A percentile compares a stretch with the other conserved stretches of the same genome.
Conservation (phyloP, 2,329 filamentous ascomycete genomes). For the Fusarium neocosmosporiellum region DNA sequence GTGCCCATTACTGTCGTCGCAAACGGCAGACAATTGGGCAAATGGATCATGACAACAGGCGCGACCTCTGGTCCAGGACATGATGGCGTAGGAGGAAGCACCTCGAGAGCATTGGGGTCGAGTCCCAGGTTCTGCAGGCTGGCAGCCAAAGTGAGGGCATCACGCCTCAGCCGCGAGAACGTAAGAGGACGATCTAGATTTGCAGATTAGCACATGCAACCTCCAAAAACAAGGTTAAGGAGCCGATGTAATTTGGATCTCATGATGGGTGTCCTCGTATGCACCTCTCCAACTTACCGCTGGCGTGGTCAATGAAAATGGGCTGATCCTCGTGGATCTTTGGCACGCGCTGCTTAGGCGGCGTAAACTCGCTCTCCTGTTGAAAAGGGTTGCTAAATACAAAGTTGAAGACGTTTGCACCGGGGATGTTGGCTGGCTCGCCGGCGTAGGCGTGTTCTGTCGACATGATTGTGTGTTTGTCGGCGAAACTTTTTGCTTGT, state of each 20-base stretch:
- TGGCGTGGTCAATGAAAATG: conserved; percentile 55
- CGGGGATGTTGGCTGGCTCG: conserved; percentile 30
- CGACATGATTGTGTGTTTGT: conserved; percentile 22
- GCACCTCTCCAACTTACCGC: conserved; percentile 43
- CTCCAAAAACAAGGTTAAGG: not conserved
- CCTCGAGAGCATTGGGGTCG: conserved; percentile 47
- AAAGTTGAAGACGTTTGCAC: conserved; percentile 51
- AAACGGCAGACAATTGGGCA: conserved; percentile 56
- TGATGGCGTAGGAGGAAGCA: conserved; percentile 53
- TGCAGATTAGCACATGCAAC: not conserved
- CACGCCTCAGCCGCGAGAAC: conserved; percentile 46
- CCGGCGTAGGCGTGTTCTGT: conserved; percentile 31
- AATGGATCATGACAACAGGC: conserved; percentile 55
- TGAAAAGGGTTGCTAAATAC: conserved; percentile 52
- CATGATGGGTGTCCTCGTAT: not conserved
- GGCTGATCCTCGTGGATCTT: conserved; percentile 47
- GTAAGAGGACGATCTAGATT: conserved; percentile 51
- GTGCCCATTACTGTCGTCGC: conserved; percentile 50
- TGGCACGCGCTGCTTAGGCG: conserved; percentile 45
- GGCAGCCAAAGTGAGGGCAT: conserved; percentile 51
- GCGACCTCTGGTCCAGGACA: conserved; percentile 53
- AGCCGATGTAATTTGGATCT: not conserved
- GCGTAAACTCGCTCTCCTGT: conserved; percentile 43
- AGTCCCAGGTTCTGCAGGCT: conserved; percentile 51
- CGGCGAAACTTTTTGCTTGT: not conserved